Base-by-base conservation (phyloP, 352 stramenopile species). In the Phytopythium vexans region DNA sequence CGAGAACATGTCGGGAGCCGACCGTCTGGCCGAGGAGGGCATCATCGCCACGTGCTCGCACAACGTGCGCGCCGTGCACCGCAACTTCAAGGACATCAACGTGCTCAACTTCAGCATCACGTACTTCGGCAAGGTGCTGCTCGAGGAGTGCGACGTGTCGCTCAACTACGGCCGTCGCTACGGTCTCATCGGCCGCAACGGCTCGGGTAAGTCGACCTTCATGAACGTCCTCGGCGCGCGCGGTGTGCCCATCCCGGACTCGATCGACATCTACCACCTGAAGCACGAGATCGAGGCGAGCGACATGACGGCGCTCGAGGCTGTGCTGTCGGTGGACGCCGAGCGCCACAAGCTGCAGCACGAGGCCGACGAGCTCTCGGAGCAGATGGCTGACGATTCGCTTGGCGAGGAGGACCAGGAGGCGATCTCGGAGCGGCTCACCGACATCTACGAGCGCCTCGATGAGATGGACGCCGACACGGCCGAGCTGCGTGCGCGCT, bases 91-190 rank as follows among this genome's bases (percentile, higher is more conserved):
- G 65, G 96, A 99, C 75, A 98, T 99, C 60, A 98, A 98, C 65
- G 96, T 99, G 43, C 72, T 89, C 47, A 97, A 97, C 69, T 97
- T 99, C 45, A 97, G 92, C 49, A 93, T 99, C 52, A 95, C 90
- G 32, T 99, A 98, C 81, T 95, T 97, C 73, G 95, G 95, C 50
- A 97, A 97, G 59, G 82, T 96, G 42, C 74, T 99, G 35, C 76
- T 99, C 62, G 95, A 99, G 62, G 95, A 97, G 64, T 98, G 92
- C 47, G 88, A 96, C 50, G 92, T 99, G 50, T 86, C 97, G 55
- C 79, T 99, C 52, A 99, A 99, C 82, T 98, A 97, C 70, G 97
- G 97, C 32, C 96, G 97, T 64, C 92, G 96, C 5, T 99, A 99
- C 66, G 96, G 91, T 15, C 76, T 99, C 21, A 97, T 99, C 49